Conservation (phyloP, 768 basidiomycete genomes). For the button mushroom (Agaricus bisporus) region DNA sequence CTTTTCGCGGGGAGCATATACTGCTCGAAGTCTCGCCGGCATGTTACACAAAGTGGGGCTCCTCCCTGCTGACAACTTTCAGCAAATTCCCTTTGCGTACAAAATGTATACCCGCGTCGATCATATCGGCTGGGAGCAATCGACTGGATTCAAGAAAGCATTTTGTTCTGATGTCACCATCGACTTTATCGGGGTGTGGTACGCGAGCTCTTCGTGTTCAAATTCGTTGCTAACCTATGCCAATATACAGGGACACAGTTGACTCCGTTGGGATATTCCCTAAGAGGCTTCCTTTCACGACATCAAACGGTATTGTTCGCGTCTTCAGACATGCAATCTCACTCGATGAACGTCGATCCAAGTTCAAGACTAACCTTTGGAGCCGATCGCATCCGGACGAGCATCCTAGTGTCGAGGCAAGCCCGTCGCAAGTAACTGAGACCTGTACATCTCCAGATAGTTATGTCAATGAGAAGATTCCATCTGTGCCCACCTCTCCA, state of each 20-base stretch:
- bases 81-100: constrained; percentile 61
- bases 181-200: constrained; percentile 58
- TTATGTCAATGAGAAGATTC: background rate
- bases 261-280: constrained; percentile 54
- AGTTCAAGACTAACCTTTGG: constrained; percentile 53
- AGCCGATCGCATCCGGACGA: constrained; percentile 33
- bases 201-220: constrained; percentile 7
- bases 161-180: constrained; percentile 49
- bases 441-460: background rate
- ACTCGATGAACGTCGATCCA: constrained; percentile 57
- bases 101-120: constrained; percentile 55
- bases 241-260: constrained; percentile 56
- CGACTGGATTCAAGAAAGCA: constrained; percentile 48
- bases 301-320: constrained; percentile 46
- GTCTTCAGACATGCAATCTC: constrained; percentile 61
- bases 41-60: constrained; percentile 50
- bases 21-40: constrained; percentile 39
- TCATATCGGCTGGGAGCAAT: constrained; percentile 38
- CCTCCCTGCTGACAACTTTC: constrained; percentile 38
- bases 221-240: background rate
- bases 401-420: too few species aligned
- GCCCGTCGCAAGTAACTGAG: too few species aligned
- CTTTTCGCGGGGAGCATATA: constrained; percentile 64
- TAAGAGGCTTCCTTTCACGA: constrained; percentile 51
- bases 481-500: background rate